Conservation (phyloP, 169 alveolate species). For the Babesia ovis region DNA sequence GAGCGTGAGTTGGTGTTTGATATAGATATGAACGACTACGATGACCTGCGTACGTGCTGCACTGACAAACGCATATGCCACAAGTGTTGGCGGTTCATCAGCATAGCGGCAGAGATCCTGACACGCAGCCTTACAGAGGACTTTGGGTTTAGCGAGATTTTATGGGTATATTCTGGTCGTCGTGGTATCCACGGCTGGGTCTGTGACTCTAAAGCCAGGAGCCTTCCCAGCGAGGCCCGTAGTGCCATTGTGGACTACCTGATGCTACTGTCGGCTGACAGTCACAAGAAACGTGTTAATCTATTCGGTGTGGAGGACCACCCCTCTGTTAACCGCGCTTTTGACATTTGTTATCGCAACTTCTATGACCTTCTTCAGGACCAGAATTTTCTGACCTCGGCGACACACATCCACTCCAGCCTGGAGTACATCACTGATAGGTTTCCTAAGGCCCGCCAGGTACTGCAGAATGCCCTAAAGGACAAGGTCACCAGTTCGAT, state of each 20-base stretch:
- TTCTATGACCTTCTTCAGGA: conserved; percentile 52
- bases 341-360: conserved; percentile 64
- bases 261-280: conserved; percentile 70
- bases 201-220: conserved; percentile 83
- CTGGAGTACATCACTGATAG: conserved; percentile 61
- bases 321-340: conserved; percentile 55
- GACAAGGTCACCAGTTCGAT: conserved; percentile 17
- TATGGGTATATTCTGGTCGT: conserved; percentile 98
- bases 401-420: conserved; percentile 26
- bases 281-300: conserved; percentile 71
- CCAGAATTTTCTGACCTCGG: conserved; percentile 33
- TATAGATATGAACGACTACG: conserved; percentile 99
- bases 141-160: conserved; percentile 90
- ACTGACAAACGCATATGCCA: conserved; percentile 92
- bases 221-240: conserved; percentile 75
- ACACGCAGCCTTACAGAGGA: conserved; percentile 87
- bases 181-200: conserved; percentile 99
- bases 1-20: conserved; percentile 94
- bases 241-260: conserved; percentile 76
- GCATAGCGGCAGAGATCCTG: conserved; percentile 78
- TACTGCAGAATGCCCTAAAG: conserved; percentile 16
- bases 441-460: conserved; percentile 27
- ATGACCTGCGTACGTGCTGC: conserved; percentile 97
- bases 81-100: conserved; percentile 93
- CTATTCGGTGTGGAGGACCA: conserved; percentile 43